A percentile compares a stretch with the other conserved stretches of the same genome.
These are phyloP conservation scores for Leishmania turanica DNA, from an alignment of 208 protist genomes.

Conservation along the genomic window DNA sequence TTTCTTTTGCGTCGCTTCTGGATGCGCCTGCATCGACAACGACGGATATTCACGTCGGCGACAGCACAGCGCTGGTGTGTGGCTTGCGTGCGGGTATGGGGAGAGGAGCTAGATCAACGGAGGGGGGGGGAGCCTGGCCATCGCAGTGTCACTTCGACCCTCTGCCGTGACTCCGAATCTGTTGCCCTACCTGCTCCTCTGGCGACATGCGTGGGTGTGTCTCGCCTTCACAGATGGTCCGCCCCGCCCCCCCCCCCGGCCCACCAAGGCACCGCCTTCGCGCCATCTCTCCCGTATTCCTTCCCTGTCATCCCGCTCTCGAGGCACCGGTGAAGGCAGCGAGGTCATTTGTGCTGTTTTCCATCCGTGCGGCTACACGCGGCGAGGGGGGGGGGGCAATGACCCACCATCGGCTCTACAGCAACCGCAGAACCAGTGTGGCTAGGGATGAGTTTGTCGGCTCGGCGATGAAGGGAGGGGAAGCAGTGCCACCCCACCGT, in stretches of 20 bases:
- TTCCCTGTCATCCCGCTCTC: not conserved
- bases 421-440: too few species aligned
- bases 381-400: not conserved
- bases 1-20: not conserved
- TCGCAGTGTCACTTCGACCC: not conserved
- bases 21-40: not conserved
- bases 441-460: too few species aligned
- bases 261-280: not conserved
- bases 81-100: not conserved
- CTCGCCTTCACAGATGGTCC: not conserved
- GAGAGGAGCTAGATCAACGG: not conserved
- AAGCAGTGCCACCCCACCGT: too few species aligned
- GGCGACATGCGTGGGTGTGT: not conserved
- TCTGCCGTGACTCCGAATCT: not conserved
- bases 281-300: not conserved
- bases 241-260: not conserved
- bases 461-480: too few species aligned
- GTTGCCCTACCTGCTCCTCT: not conserved
- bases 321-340: not conserved
- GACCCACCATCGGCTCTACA: too few species aligned
- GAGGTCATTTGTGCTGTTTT: too few species aligned
- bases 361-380: too few species aligned
- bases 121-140: not conserved
- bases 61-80: not conserved
- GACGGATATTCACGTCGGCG: not conserved